Conservation (phyloP, 495 filamentous ascomycete species). For the Aspergillus egyptiacus region DNA sequence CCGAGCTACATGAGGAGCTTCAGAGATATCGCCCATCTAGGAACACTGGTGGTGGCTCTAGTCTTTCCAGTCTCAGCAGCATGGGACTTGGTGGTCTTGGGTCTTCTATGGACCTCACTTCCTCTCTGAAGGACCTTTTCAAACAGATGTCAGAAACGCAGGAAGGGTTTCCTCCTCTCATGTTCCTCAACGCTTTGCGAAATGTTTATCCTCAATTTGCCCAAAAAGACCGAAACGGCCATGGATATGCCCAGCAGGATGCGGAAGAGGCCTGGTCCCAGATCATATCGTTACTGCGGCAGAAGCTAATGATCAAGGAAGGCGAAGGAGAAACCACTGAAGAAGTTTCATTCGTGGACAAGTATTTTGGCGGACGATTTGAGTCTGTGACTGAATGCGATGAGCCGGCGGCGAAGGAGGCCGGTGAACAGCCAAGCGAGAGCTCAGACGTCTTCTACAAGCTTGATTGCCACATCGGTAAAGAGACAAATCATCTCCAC, state of each 20-base stretch:
- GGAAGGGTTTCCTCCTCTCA: slow-evolving; percentile 75
- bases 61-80: slow-evolving; percentile 46
- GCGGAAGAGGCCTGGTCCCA: slow-evolving; percentile 98
- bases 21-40: slow-evolving; percentile 53
- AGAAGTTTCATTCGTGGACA: slow-evolving; percentile 75
- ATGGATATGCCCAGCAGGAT: slow-evolving; percentile 91
- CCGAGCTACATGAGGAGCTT: slow-evolving; percentile 83
- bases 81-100: slow-evolving; percentile 57
- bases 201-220: slow-evolving; percentile 89
- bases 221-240: slow-evolving; percentile 70
- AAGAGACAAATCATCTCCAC: slow-evolving; percentile 76
- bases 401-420: slow-evolving; percentile 69
- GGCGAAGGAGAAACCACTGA: slow-evolving; percentile 37
- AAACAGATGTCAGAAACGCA: slow-evolving; percentile 92
- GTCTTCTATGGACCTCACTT: slow-evolving; percentile 65
- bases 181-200: slow-evolving; percentile 79
- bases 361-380: slow-evolving; percentile 80
- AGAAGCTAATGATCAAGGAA: slow-evolving; percentile 66
- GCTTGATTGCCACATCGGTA: slow-evolving; percentile 88
- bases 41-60: slow-evolving; percentile 29
- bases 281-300: slow-evolving; percentile 77
- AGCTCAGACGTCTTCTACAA: slow-evolving; percentile 78
- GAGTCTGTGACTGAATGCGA: slow-evolving; percentile 73
- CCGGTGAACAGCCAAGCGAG: slow-evolving; percentile 61
- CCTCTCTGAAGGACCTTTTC: slow-evolving; percentile 78